These are phyloP conservation scores for Nymphaea colorata DNA, from an alignment of 164 flowering plant genomes.

Conservation along the genomic window DNA sequence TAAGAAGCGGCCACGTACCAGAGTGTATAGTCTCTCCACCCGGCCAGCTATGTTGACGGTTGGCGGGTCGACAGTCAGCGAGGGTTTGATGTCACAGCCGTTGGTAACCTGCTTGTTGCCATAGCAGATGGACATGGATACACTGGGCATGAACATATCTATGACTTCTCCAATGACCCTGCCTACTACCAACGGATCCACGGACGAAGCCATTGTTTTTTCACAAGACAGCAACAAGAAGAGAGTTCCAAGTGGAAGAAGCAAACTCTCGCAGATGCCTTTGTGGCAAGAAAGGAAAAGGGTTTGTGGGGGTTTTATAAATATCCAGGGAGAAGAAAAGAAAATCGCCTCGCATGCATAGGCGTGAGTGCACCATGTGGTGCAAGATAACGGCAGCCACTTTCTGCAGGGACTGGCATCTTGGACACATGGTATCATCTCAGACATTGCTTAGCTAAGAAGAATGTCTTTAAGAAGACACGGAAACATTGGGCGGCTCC, in stretches of 20 bases:
- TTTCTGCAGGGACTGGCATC: neutral
- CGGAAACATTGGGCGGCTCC: too few species aligned
- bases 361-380: neutral
- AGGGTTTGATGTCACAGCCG: conserved; percentile 66
- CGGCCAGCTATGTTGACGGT: conserved; percentile 36
- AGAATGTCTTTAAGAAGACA: neutral
- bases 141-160: conserved; percentile 60
- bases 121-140: conserved; percentile 39
- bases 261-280: neutral
- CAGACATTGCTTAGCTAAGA: neutral
- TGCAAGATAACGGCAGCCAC: neutral
- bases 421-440: neutral
- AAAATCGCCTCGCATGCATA: neutral
- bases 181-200: conserved; percentile 59
- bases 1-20: conserved; percentile 17
- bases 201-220: conserved; percentile 22
- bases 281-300: neutral
- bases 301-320: neutral
- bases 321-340: neutral
- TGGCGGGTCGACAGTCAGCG: conserved; percentile 38
- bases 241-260: neutral
- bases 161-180: conserved; percentile 72
- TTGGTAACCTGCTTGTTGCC: conserved; percentile 55
- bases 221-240: neutral
- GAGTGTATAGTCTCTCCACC: conserved; percentile 33